phyloP scores from a whole-genome alignment of 176 grass and related monocot species.

The Olyra latifolia region DNA sequence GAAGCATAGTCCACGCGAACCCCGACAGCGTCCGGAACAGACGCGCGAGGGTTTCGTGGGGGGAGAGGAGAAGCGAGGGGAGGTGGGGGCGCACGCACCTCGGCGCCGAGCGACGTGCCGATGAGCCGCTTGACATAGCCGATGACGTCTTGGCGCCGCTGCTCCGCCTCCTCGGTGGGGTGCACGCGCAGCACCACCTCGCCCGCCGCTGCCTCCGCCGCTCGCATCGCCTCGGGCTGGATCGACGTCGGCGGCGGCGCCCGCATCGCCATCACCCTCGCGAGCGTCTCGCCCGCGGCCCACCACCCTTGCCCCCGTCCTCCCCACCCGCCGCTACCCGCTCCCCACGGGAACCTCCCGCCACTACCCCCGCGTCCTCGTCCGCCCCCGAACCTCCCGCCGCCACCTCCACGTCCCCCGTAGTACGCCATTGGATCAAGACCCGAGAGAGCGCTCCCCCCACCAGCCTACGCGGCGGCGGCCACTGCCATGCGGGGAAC shows the following conservation, averaged over 20 bases:
- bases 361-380: not conserved
- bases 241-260: not conserved
- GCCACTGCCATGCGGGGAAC: not conserved
- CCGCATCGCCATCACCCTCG: not conserved
- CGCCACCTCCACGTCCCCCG: not conserved
- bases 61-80: not conserved
- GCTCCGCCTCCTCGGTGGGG: slow-evolving; percentile 67
- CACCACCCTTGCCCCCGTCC: too few relatives aligned
- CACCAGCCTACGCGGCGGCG: not conserved
- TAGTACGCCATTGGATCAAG: slow-evolving; percentile 22
- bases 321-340: not conserved
- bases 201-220: slow-evolving; percentile 46
- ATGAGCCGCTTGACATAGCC: slow-evolving; percentile 50
- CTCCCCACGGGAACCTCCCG: not conserved
- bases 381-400: not conserved
- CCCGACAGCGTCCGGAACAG: not conserved
- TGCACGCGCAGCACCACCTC: slow-evolving; percentile 56
- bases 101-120: slow-evolving; percentile 48
- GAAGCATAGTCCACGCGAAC: not conserved
- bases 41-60: not conserved
- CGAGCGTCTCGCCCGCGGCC: not conserved
- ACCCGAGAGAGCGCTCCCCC: too few relatives aligned
- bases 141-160: slow-evolving; percentile 47
- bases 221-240: slow-evolving; percentile 12
- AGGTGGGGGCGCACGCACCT: slow-evolving; percentile 29